A percentile compares a stretch with the other conserved stretches of the same genome.
phyloP scores from a whole-genome alignment of 495 filamentous ascomycete species.

The Astrocystis sublimbata region DNA sequence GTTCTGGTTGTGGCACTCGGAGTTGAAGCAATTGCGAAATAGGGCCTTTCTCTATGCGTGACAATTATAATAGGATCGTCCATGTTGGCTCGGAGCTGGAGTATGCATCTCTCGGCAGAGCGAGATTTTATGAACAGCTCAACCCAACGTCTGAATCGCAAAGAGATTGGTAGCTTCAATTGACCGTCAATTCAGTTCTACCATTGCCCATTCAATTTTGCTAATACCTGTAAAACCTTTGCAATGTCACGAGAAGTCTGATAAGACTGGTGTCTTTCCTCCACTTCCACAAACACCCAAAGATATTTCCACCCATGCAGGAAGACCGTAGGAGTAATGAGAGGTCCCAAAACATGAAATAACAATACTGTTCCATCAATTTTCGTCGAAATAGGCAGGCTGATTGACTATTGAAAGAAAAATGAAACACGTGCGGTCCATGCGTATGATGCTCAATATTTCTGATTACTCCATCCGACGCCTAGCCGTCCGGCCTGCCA shows the following conservation, averaged over 20 bases:
- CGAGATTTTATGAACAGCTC: background rate
- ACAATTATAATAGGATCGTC: background rate
- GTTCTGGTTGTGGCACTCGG: background rate
- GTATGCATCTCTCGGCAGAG: too few species aligned
- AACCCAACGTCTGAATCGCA: background rate
- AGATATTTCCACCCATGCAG: background rate
- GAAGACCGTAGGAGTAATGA: background rate
- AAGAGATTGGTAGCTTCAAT: background rate
- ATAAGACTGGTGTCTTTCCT: background rate
- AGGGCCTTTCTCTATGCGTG: background rate
- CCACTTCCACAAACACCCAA: too few species aligned
- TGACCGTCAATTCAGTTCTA: background rate
- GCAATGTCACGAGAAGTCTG: background rate
- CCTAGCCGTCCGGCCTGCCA: conserved; percentile 21
- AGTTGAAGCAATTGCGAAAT: background rate
- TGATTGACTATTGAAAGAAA: background rate
- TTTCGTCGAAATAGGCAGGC: conserved; percentile 1
- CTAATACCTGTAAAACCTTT: too few species aligned
- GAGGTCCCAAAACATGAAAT: background rate
- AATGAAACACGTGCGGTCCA: conserved; percentile 17
- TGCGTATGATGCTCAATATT: background rate
- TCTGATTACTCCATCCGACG: conserved; percentile 27
- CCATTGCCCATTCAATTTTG: too few species aligned
- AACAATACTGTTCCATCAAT: background rate
- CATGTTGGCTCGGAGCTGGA: too few species aligned